phyloP scores from a whole-genome alignment of 768 basidiomycete species.

The Leucocoprinus sp. region DNA sequence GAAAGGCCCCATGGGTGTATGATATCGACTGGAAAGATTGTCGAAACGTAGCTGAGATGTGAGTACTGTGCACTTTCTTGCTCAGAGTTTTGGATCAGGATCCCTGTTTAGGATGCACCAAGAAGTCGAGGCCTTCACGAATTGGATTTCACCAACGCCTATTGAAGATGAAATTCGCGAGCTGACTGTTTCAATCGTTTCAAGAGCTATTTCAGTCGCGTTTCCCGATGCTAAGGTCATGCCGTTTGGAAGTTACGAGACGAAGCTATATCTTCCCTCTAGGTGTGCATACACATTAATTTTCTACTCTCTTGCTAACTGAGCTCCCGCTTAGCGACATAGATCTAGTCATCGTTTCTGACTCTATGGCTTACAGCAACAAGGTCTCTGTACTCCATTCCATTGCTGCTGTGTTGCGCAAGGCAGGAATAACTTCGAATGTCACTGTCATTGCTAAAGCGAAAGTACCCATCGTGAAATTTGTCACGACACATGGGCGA shows the following conservation, averaged over 20 bases:
- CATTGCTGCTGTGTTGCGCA: constrained; percentile 72
- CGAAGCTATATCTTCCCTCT: constrained; percentile 85
- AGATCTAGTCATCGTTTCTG: constrained; percentile 84
- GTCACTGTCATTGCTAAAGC: constrained; percentile 90
- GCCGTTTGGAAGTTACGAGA: constrained; percentile 91
- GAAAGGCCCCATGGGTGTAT: constrained; percentile 63
- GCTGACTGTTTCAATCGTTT: constrained; percentile 62
- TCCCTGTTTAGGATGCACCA: constrained; percentile 56
- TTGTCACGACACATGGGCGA: constrained; percentile 70
- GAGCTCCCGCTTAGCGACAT: constrained; percentile 60
- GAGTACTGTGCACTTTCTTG: constrained; percentile 21
- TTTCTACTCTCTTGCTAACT: neutral
- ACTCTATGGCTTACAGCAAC: constrained; percentile 63
- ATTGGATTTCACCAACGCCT: constrained; percentile 81
- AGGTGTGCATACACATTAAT: constrained; percentile 50
- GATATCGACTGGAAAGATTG: constrained; percentile 67
- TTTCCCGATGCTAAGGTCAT: constrained; percentile 77
- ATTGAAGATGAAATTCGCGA: constrained; percentile 81
- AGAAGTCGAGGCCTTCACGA: constrained; percentile 79
- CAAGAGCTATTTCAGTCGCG: constrained; percentile 46
- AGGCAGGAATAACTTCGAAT: constrained; percentile 58
- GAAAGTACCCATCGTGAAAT: constrained; percentile 96
- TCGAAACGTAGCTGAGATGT: constrained; percentile 81
- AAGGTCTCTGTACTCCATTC: constrained; percentile 64
- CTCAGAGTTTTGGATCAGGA: constrained; percentile 4